Conservation (phyloP, 495 filamentous ascomycete genomes). For the Bacidia gigantensis region DNA sequence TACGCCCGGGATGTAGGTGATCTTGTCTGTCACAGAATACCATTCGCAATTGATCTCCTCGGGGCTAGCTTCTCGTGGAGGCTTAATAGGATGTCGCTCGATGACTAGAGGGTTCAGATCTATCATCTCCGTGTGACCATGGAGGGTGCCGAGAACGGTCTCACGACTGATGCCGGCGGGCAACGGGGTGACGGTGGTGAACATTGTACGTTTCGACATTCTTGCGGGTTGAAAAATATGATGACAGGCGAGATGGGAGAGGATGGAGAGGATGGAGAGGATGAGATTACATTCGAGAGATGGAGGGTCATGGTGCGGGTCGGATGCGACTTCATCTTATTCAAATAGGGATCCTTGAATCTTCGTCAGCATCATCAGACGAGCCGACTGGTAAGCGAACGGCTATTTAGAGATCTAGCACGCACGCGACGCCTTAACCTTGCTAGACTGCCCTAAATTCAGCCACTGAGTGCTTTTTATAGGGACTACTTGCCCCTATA, state of each 20-base stretch:
- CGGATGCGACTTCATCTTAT: too few relatives aligned
- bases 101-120: constrained; percentile 69
- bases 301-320: too few relatives aligned
- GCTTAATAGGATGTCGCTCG: constrained; percentile 46
- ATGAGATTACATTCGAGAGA: too few relatives aligned
- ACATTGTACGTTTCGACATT: constrained; percentile 29
- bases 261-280: too few relatives aligned
- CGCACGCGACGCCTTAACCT: not conserved
- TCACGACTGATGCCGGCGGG: constrained; percentile 51
- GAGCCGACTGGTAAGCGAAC: not conserved
- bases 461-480: not conserved
- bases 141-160: constrained; percentile 53
- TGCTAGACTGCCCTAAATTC: not conserved
- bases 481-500: not conserved
- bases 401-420: not conserved
- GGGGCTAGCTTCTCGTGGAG: constrained; percentile 44
- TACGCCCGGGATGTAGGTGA: constrained; percentile 54
- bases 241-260: too few relatives aligned
- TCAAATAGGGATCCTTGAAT: not conserved
- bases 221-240: too few relatives aligned
- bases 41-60: constrained; percentile 58
- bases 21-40: constrained; percentile 52
- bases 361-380: not conserved
- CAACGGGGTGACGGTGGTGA: constrained; percentile 60
- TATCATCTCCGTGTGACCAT: constrained; percentile 64